phyloP scores from a whole-genome alignment of 371 early-diverging fungal genomes.

The Syncephalis plumigaleata region DNA sequence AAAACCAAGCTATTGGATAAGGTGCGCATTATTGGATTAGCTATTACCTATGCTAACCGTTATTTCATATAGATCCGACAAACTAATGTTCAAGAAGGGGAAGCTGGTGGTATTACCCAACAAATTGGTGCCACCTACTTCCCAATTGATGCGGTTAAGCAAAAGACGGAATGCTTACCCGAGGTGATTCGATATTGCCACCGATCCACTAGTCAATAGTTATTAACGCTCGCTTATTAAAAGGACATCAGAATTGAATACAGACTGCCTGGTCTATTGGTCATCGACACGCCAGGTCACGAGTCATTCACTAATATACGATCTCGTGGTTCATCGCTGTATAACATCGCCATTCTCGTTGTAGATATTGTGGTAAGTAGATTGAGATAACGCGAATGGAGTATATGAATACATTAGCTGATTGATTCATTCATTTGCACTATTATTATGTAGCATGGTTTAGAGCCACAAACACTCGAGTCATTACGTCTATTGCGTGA shows the following conservation, averaged over 20 bases:
- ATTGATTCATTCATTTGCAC: no score
- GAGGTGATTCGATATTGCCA: no score
- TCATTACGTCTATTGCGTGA: constrained; percentile 87
- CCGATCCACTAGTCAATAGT: no score
- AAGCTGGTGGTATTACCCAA: constrained; percentile 99
- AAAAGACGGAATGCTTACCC: constrained; percentile 68
- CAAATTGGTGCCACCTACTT: constrained; percentile 99
- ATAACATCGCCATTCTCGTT: constrained; percentile 99
- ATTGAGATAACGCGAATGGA: no score
- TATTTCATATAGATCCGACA: constrained; percentile 67
- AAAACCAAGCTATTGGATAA: constrained; percentile 99
- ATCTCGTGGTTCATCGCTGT: constrained; percentile 96
- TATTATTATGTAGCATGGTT: constrained; percentile 52
- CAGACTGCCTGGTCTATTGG: constrained; percentile 94
- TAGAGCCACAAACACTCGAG: constrained; percentile 99
- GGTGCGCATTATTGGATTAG: no score
- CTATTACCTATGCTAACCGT: no score
- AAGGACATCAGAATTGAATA: constrained; percentile 13
- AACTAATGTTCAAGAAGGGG: constrained; percentile 99
- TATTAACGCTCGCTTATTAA: no score
- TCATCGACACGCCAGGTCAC: constrained; percentile 99
- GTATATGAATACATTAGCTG: no score
- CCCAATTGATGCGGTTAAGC: constrained; percentile 86
- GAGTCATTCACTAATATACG: constrained; percentile 99
- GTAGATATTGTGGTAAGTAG: constrained; percentile 83